These are phyloP conservation scores for Salvia splendens DNA, from an alignment of 257 asterid species.

Conservation along the genomic window DNA sequence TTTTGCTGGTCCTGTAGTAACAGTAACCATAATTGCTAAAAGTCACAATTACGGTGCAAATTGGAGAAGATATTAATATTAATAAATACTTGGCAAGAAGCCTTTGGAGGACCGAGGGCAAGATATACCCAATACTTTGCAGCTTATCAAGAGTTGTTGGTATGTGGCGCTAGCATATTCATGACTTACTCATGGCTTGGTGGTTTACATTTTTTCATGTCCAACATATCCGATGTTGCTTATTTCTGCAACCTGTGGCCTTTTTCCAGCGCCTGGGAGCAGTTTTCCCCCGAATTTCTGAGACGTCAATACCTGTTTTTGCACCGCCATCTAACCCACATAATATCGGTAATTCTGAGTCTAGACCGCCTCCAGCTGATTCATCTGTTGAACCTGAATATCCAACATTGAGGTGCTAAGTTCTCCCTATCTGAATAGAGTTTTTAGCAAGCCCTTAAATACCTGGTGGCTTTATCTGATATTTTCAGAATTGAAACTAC, in stretches of 20 bases:
- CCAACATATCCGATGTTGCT: background rate
- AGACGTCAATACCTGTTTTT: conserved; percentile 75
- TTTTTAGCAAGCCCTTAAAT: background rate
- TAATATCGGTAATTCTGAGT: conserved; percentile 66
- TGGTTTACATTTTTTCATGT: background rate
- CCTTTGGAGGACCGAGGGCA: conserved; percentile 95
- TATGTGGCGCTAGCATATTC: conserved; percentile 31
- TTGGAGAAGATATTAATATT: conserved; percentile 83
- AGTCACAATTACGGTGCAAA: background rate
- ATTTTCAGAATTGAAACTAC: background rate
- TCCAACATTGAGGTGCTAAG: conserved; percentile 78
- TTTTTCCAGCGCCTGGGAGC: conserved; percentile 86
- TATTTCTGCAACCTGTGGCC: conserved; percentile 32
- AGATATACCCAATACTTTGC: conserved; percentile 87
- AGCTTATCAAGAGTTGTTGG: conserved; percentile 97
- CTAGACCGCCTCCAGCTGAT: conserved; percentile 61
- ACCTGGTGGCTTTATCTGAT: conserved; percentile 1
- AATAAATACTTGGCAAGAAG: conserved; percentile 99
- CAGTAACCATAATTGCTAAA: background rate
- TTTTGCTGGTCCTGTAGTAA: background rate
- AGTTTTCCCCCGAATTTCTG: conserved; percentile 90
- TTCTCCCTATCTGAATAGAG: conserved; percentile 3
- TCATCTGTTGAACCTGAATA: conserved; percentile 88
- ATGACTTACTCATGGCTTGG: conserved; percentile 17
- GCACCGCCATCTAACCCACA: conserved; percentile 86